Base-by-base conservation (phyloP, 225 moss, liverwort and hornwort genomes). In the Polytrichum commune region DNA sequence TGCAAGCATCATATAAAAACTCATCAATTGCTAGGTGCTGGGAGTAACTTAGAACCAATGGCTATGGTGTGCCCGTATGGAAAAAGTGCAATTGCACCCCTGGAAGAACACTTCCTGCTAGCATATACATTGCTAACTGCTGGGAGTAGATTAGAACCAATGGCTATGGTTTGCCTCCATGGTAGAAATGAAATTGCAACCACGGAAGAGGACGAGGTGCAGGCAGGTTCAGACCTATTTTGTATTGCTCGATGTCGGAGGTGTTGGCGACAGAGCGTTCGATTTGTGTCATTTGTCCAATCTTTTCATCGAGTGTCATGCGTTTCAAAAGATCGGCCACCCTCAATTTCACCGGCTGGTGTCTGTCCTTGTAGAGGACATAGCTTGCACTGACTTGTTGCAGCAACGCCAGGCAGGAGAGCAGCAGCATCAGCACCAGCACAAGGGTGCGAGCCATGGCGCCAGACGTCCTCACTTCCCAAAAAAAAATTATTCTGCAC, bases 201-300 rank as follows among this genome's bases (percentile, higher is more conserved):
- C 23, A 58, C 22, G 58, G 23, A 58, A 22, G 5, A 1, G 23
- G n/a, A 58, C 58, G 27, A 62, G 62, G 27, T 24, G 62, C 10
- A 38, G 25, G 16, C 13, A 27, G 24, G 62, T 16, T 23, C 29
- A 19, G 65, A 92, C 94, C 94, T 74, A 92, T 68, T 29, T 73
- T 24, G 66, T 83, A 85, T 16, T 76, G 13, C 18, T 79, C 8
- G 27, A 96, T 83, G 20, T 5, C 72, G 2, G 90, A 74, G 16
- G 65, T 24, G 61, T 90, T 89, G 1, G 80, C 74, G 13, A 93
- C 87, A 1, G 78, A 53, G 69, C 73, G 81, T 70, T 96, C 96
- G 29, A 96, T 96, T 68, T 96, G 96, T 4, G 92, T 96, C 92
- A 96, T 96, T 69, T 96, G 96, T 13, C 96, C 96, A 16, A 96